Evolutionary conservation across 345 rosid genomes (phyloP).

Genomic region (Acer campestre): DNA sequence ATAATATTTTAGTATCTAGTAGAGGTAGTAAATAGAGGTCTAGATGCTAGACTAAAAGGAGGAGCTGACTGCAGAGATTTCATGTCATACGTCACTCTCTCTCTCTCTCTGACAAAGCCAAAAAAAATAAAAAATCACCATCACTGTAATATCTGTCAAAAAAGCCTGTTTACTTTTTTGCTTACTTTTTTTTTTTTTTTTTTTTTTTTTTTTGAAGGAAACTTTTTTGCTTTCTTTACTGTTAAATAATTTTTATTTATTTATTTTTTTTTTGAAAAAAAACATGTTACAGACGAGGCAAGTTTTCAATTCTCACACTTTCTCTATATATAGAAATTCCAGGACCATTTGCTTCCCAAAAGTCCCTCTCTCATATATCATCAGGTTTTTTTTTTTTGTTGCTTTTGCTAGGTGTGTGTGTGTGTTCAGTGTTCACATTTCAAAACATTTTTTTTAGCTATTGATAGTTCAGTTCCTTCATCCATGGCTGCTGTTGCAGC

Average conservation of each 20-base stretch:
- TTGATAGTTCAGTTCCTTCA: neutral
- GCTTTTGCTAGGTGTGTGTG: neutral
- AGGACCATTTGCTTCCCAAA: conserved; percentile 12
- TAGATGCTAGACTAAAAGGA: conserved; percentile 14
- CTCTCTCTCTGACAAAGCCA: conserved; percentile 17
- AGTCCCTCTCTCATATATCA: neutral
- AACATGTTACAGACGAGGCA: too few species aligned
- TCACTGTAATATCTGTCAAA: conserved; percentile 18
- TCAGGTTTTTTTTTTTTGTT: neutral
- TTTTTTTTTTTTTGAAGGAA: too few species aligned
- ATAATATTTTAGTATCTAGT: neutral
- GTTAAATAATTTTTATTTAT: too few species aligned
- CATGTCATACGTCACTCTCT: conserved; percentile 26
- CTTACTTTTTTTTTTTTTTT: neutral
- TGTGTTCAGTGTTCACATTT: neutral
- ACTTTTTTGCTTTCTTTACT: neutral
- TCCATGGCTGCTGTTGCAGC: conserved; percentile 25
- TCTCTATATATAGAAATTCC: conserved; percentile 28
- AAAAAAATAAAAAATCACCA: conserved; percentile 8
- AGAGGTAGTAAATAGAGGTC: conserved; percentile 6
- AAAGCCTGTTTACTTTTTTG: conserved; percentile 30
- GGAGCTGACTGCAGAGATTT: conserved; percentile 12
- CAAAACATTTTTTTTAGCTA: neutral
- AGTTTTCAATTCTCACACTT: neutral
- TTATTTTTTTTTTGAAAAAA: too few species aligned